Conservation (phyloP, 768 basidiomycete species). For the Leccinum truebloodii region DNA sequence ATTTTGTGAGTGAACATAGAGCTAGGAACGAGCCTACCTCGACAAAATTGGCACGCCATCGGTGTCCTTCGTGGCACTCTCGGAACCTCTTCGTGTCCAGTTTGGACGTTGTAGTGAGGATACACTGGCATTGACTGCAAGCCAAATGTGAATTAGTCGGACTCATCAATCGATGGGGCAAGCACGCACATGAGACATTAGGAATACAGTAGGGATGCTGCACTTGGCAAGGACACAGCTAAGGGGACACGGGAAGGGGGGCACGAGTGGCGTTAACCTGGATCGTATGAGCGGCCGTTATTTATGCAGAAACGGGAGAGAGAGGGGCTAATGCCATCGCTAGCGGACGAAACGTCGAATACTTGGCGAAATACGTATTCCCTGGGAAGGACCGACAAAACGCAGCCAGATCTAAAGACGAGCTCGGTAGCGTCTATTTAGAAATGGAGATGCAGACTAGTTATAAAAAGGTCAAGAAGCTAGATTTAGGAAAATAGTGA, state of each 20-base stretch:
- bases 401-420: slow-evolving; percentile 13
- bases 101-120: slow-evolving; percentile 15
- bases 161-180: not conserved
- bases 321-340: slow-evolving; percentile 20
- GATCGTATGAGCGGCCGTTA: slow-evolving; percentile 21
- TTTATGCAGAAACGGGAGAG: slow-evolving; percentile 29
- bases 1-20: not conserved
- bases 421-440: slow-evolving; percentile 34
- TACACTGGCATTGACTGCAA: slow-evolving; percentile 15
- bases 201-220: not conserved
- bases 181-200: slow-evolving; percentile 29
- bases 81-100: slow-evolving; percentile 23
- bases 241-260: slow-evolving; percentile 12
- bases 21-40: slow-evolving; percentile 42
- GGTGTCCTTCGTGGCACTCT: slow-evolving; percentile 49
- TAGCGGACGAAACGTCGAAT: slow-evolving; percentile 31
- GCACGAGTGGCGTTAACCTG: slow-evolving; percentile 5
- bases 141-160: not conserved
- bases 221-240: slow-evolving; percentile 5
- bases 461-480: slow-evolving; percentile 26
- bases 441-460: slow-evolving; percentile 24
- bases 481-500: slow-evolving; percentile 27
- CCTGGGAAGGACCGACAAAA: slow-evolving; percentile 31
- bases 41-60: slow-evolving; percentile 77
- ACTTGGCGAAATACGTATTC: slow-evolving; percentile 33